Conservation (phyloP, 169 alveolate species). For the Babesia divergens region DNA sequence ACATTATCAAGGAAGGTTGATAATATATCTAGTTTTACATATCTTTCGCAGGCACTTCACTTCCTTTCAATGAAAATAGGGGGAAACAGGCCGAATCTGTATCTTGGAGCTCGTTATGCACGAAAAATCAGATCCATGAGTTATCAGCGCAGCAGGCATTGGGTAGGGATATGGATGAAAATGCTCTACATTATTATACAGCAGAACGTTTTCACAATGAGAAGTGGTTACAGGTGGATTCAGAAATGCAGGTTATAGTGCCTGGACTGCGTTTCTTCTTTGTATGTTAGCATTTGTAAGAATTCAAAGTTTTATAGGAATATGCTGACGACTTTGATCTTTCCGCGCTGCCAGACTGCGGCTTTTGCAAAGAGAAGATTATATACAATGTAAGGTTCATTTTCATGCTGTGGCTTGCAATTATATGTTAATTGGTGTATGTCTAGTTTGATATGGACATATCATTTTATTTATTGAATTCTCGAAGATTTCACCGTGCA, state of each 20-base stretch:
- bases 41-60: not conserved
- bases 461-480: too few species aligned
- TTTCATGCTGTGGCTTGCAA: not conserved
- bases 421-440: too few species aligned
- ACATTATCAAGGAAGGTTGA: constrained; percentile 10
- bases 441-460: too few species aligned
- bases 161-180: not conserved
- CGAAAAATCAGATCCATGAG: not conserved
- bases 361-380: constrained; percentile 12
- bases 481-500: too few species aligned
- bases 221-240: constrained; percentile 27
- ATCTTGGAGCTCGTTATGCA: constrained; percentile 38
- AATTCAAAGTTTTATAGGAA: not conserved
- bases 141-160: not conserved
- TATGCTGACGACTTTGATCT: constrained; percentile 11
- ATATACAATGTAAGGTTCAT: constrained; percentile 11
- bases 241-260: not conserved
- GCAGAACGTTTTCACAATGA: constrained; percentile 24
- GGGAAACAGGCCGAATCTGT: not conserved
- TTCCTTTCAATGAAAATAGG: not conserved
- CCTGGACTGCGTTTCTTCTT: constrained; percentile 54
- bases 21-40: not conserved
- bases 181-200: not conserved
- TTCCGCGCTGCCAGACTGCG: constrained; percentile 8
- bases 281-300: not conserved